A percentile compares a stretch with the other conserved stretches of the same genome.
Conservation (phyloP, 768 basidiomycete species). For the Cystofilobasidium capitatum region DNA sequence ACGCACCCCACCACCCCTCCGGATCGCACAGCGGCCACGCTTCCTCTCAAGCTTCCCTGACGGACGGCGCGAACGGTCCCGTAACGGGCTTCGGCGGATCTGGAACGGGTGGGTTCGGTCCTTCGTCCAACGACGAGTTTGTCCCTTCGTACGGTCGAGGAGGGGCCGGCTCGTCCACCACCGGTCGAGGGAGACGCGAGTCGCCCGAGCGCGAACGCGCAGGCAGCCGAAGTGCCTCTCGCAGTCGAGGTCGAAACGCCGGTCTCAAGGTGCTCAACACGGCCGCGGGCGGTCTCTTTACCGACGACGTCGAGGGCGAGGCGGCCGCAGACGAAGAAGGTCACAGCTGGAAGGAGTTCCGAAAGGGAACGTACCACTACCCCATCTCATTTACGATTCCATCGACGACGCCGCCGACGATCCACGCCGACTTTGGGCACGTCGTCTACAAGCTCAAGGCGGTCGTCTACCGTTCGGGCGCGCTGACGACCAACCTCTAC, state of each 20-base stretch:
- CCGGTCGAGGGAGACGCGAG: slow-evolving; percentile 7
- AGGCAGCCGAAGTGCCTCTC: slow-evolving; percentile 30
- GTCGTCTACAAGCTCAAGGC: slow-evolving; percentile 74
- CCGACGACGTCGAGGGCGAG: slow-evolving; percentile 31
- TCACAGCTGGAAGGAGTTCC: slow-evolving; percentile 70
- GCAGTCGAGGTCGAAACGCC: slow-evolving; percentile 38
- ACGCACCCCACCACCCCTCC: not conserved
- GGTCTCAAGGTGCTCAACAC: slow-evolving; percentile 36
- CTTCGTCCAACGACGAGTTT: slow-evolving; percentile 5
- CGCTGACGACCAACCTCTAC: slow-evolving; percentile 61
- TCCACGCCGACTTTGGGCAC: slow-evolving; percentile 63
- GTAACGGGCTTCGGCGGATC: slow-evolving; percentile 16
- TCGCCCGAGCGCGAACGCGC: slow-evolving; percentile 29
- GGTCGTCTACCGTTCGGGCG: slow-evolving; percentile 69
- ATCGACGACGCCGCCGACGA: slow-evolving; percentile 62
- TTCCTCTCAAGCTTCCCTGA: slow-evolving; percentile 11
- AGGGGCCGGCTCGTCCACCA: slow-evolving; percentile 32
- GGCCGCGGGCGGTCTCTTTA: slow-evolving; percentile 25
- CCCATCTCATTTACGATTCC: slow-evolving; percentile 88
- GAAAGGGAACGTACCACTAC: slow-evolving; percentile 81
- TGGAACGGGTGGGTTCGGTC: slow-evolving; percentile 21
- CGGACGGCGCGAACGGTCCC: not conserved
- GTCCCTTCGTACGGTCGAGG: slow-evolving; percentile 33
- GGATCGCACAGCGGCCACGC: slow-evolving; percentile 18
- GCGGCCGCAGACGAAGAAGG: slow-evolving; percentile 34